Conservation (phyloP, 2,329 filamentous ascomycete genomes). For the Sodiomyces alkalinus region DNA sequence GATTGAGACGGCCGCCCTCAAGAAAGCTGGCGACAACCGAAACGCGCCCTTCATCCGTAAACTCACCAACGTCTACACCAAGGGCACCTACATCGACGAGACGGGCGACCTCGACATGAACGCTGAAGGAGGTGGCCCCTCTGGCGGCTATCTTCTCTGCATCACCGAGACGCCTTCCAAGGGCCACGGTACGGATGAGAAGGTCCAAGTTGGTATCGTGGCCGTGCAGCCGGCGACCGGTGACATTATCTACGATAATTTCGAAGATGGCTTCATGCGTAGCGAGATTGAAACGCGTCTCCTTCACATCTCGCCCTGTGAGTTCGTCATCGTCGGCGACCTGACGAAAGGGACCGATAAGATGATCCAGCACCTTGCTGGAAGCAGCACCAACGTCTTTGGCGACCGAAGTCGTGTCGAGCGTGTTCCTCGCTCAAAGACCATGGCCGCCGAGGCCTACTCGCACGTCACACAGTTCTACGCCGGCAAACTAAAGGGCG, state of each 20-base stretch:
- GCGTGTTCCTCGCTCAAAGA: conserved; percentile 58
- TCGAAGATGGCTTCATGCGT: conserved; percentile 95
- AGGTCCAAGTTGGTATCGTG: conserved; percentile 78
- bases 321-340: conserved; percentile 84
- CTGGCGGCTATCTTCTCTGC: conserved; percentile 81
- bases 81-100: conserved; percentile 94
- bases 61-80: conserved; percentile 93
- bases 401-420: conserved; percentile 83
- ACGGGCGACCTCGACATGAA: conserved; percentile 57
- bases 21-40: conserved; percentile 87
- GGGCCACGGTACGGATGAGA: conserved; percentile 73
- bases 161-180: conserved; percentile 76
- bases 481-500: conserved; percentile 62
- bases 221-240: conserved; percentile 93
- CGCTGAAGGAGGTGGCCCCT: conserved; percentile 32
- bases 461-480: conserved; percentile 91
- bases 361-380: conserved; percentile 75
- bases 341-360: conserved; percentile 87
- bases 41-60: conserved; percentile 86
- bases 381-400: conserved; percentile 81
- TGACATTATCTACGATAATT: conserved; percentile 89
- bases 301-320: conserved; percentile 87
- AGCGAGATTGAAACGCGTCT: conserved; percentile 92
- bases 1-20: conserved; percentile 86
- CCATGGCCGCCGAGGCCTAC: conserved; percentile 69